A percentile compares a stretch with the other conserved stretches of the same genome.
Conservation (phyloP, 306 rosid genomes). For the Cucurbita pepo region DNA sequence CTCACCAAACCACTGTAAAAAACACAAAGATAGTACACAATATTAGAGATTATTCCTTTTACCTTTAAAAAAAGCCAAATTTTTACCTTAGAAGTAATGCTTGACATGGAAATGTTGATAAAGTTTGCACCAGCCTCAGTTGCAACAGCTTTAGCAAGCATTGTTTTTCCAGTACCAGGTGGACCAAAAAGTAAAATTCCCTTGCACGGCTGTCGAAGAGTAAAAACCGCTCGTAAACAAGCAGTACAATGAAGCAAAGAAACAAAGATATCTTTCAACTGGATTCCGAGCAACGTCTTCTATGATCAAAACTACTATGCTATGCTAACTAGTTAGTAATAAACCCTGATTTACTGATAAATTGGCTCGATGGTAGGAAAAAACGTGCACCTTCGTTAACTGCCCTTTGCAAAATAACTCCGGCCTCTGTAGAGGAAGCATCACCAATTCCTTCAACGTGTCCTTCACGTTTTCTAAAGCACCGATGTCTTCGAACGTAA, state of each 20-base stretch:
- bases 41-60: background rate
- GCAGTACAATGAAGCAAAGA: background rate
- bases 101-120: slow-evolving; percentile 90
- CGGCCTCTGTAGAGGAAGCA: slow-evolving; percentile 96
- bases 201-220: slow-evolving; percentile 65
- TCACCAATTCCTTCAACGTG: slow-evolving; percentile 88
- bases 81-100: slow-evolving; percentile 80
- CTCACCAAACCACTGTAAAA: slow-evolving; percentile 92
- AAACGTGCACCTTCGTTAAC: slow-evolving; percentile 50
- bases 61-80: background rate
- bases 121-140: slow-evolving; percentile 98
- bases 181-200: slow-evolving; percentile 96
- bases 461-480: slow-evolving; percentile 94
- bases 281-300: background rate
- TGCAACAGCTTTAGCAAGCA: slow-evolving; percentile 99
- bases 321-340: background rate
- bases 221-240: background rate
- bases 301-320: background rate
- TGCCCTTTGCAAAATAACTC: slow-evolving; percentile 88
- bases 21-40: background rate
- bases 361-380: background rate
- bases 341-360: background rate
- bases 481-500: slow-evolving; percentile 88
- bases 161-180: slow-evolving; percentile 95
- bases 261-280: background rate